Base-by-base conservation (phyloP, 352 stramenopile species). In the Hyaloperonospora brassicae region DNA sequence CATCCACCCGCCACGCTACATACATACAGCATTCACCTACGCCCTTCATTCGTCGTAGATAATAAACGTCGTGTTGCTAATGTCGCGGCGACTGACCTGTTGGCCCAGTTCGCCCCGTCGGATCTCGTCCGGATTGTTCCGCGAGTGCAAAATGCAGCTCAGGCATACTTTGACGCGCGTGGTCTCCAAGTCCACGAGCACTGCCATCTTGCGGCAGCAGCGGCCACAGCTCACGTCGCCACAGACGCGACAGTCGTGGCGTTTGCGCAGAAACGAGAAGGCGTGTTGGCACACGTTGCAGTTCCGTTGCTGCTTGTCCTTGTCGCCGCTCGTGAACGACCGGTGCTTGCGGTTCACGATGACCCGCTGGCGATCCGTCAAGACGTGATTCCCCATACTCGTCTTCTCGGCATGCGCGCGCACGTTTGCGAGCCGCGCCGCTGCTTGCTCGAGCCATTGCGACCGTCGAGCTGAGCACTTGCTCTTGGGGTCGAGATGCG, bases 401-500 rank as follows among this genome's bases (percentile, higher is more conserved):
- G 69, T 73, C 39, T 90, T 79, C 55, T 90, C 79, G 1, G 77
- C 77, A 47, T 86, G 76, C 36, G 62, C 68, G 24, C 79, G 73
- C 24, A 90, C 34, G 50, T 88, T 87, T 0, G 50, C 55, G 23
- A 90, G 70, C 3, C 79, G 75, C 35, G 61, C 45, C n/a, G 62
- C 67, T 6, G 74, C 73, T 35, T 76, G 72, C 8, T 90, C 77
- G 17, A 87, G 55, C 75, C 76, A 90, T 21, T 81, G 64, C 5
- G 73, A 69, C 11, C 70, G 66, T 39, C 66, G 73, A 11, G 70
- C 69, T 27, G 72, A 76, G 55, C 76, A 79, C 52, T 87, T 87
- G 62, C 72, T 88, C 64, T 90, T 90, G 5, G 79, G 79, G 61
- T 93, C 82, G 13, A 93, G 41, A 50, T 93, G 82, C 24, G 78